Conservation (phyloP, 805 yeast genomes). For the Candida nonsorbophila region DNA sequence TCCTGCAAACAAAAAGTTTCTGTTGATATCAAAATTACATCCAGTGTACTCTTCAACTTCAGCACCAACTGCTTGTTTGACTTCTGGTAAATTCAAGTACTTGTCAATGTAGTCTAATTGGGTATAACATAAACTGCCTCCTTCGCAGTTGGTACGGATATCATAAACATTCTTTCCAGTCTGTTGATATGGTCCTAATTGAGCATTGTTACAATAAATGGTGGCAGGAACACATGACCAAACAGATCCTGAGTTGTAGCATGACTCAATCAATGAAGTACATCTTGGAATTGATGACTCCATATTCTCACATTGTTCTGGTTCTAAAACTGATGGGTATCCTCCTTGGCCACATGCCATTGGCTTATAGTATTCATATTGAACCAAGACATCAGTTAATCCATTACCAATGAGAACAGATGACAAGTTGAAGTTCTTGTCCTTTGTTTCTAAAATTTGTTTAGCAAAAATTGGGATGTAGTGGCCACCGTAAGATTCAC, state of each 20-base stretch:
- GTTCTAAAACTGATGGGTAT: conserved; percentile 63
- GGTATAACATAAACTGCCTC: conserved; percentile 66
- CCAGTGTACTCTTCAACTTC: conserved; percentile 75
- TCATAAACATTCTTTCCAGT: conserved; percentile 93
- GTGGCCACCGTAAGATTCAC: conserved; percentile 45
- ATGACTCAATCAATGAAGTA: conserved; percentile 63
- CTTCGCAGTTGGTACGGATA: conserved; percentile 75
- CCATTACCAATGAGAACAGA: conserved; percentile 93
- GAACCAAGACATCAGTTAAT: conserved; percentile 77
- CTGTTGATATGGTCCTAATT: conserved; percentile 73
- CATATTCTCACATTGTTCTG: conserved; percentile 68
- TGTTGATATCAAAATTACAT: conserved; percentile 74
- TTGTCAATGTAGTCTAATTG: conserved; percentile 69
- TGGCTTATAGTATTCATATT: conserved; percentile 75
- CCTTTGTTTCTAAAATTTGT: conserved; percentile 36
- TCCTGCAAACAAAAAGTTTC: conserved; percentile 78
- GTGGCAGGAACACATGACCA: conserved; percentile 91
- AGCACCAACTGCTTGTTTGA: conserved; percentile 80
- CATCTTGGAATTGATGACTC: conserved; percentile 64
- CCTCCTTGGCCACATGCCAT: conserved; percentile 96
- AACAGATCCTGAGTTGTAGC: conserved; percentile 70
- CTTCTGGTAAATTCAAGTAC: conserved; percentile 72
- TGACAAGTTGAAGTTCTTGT: conserved; percentile 48
- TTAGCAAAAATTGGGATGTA: conserved; percentile 42
- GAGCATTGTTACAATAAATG: conserved; percentile 80